Percentiles rank a stretch among this genome's conserved stretches.
Conservation (phyloP, 192 early-diverging fungal genomes). For the Podila verticillata region DNA sequence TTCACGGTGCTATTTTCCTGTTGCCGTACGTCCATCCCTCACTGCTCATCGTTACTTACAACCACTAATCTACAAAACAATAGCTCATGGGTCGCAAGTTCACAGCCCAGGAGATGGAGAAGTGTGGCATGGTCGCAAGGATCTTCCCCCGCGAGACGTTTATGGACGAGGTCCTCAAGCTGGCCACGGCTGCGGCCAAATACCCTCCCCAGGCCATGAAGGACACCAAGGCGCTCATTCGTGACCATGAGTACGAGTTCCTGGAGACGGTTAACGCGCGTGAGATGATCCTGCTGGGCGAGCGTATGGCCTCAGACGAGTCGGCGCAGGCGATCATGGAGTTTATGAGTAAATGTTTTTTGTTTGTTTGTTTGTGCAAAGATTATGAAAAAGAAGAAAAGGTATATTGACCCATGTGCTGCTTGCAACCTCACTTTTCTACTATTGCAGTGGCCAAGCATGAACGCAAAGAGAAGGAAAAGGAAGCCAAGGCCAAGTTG, state of each 20-base stretch:
- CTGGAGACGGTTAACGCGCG: slow-evolving; percentile 59
- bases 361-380: neutral
- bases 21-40: neutral
- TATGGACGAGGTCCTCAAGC: slow-evolving; percentile 54
- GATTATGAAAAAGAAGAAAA: neutral
- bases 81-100: slow-evolving; percentile 65
- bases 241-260: slow-evolving; percentile 52
- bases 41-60: neutral
- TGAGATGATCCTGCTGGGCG: slow-evolving; percentile 68
- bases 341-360: slow-evolving; percentile 47
- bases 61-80: neutral
- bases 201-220: slow-evolving; percentile 66
- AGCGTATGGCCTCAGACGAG: slow-evolving; percentile 64
- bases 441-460: slow-evolving; percentile 15
- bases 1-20: too few relatives aligned
- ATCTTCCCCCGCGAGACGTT: slow-evolving; percentile 63
- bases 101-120: slow-evolving; percentile 67
- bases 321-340: slow-evolving; percentile 57
- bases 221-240: slow-evolving; percentile 65
- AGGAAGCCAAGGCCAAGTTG: slow-evolving; percentile 20
- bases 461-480: slow-evolving; percentile 8
- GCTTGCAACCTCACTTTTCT: neutral
- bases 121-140: slow-evolving; percentile 62
- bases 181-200: slow-evolving; percentile 61
- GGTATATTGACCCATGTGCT: neutral